These are phyloP conservation scores for Ilyonectria mors-panacis DNA, from an alignment of 2,329 filamentous ascomycete species.

Conservation along the genomic window DNA sequence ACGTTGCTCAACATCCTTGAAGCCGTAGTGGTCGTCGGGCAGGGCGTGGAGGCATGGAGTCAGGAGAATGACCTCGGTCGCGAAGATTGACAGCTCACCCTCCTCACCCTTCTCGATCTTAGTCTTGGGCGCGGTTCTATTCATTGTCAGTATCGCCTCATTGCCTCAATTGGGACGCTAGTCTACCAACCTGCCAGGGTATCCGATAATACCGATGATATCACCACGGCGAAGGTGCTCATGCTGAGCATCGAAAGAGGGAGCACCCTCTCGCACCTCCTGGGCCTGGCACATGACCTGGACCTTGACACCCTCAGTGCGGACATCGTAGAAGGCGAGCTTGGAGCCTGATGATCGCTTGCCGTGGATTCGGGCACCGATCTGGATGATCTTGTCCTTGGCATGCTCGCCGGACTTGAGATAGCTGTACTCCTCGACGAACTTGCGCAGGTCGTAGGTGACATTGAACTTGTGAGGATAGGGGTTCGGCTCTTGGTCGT, in stretches of 20 bases:
- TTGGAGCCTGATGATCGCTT: conserved; percentile 87
- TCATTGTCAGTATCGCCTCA: conserved; percentile 21
- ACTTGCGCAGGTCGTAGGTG: conserved; percentile 85
- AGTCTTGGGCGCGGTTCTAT: conserved; percentile 88
- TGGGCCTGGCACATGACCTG: conserved; percentile 95
- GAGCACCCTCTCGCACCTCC: conserved; percentile 76
- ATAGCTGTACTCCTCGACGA: conserved; percentile 81
- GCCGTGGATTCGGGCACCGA: conserved; percentile 91
- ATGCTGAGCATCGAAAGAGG: conserved; percentile 88
- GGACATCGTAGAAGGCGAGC: conserved; percentile 88
- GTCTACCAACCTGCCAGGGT: conserved; percentile 46
- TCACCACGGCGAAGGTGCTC: conserved; percentile 91
- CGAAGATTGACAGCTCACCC: conserved; percentile 95
- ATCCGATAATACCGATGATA: conserved; percentile 76
- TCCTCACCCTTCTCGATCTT: conserved; percentile 80
- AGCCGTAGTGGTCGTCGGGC: conserved; percentile 91
- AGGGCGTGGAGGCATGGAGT: conserved; percentile 85
- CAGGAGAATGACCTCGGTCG: conserved; percentile 86
- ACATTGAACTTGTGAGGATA: conserved; percentile 95
- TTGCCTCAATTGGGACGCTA: not conserved
- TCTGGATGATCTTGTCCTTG: conserved; percentile 80
- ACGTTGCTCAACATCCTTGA: conserved; percentile 95
- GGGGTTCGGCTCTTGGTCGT: conserved; percentile 57
- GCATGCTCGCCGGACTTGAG: conserved; percentile 91
- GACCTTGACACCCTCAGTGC: conserved; percentile 72